Evolutionary conservation across 2,329 filamentous ascomycete species (phyloP).

Genomic region (Penicillium concentricum): DNA sequence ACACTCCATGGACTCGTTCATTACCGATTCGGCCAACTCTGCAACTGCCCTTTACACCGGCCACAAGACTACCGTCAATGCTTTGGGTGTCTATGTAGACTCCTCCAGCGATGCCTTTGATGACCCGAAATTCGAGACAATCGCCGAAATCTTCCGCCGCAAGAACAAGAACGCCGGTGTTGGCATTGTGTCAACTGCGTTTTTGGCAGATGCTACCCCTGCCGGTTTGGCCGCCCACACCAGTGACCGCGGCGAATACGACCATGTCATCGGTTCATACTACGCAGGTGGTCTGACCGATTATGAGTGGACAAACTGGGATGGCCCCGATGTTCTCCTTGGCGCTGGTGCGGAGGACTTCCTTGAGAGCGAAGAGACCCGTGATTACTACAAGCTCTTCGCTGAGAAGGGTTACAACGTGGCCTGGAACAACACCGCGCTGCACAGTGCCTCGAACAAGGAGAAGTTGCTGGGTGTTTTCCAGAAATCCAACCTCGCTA

Average conservation of each 20-base stretch:
- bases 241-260: slow-evolving; percentile 66
- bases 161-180: slow-evolving; percentile 59
- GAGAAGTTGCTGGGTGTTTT: slow-evolving; percentile 75
- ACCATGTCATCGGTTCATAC: slow-evolving; percentile 71
- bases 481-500: slow-evolving; percentile 70
- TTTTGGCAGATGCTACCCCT: slow-evolving; percentile 72
- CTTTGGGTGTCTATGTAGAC: slow-evolving; percentile 77
- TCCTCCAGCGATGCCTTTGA: slow-evolving; percentile 72
- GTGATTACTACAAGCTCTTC: slow-evolving; percentile 69
- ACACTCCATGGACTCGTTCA: slow-evolving; percentile 79
- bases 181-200: slow-evolving; percentile 75
- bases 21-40: slow-evolving; percentile 83
- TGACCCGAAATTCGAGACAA: slow-evolving; percentile 82
- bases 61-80: slow-evolving; percentile 81
- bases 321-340: slow-evolving; percentile 77
- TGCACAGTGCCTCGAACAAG: slow-evolving; percentile 57
- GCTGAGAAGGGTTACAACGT: slow-evolving; percentile 69
- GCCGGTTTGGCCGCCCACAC: slow-evolving; percentile 73
- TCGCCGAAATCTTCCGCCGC: slow-evolving; percentile 69
- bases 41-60: slow-evolving; percentile 78
- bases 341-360: slow-evolving; percentile 83
- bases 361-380: slow-evolving; percentile 58
- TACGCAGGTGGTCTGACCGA: slow-evolving; percentile 74
- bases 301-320: slow-evolving; percentile 75
- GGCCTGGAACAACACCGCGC: slow-evolving; percentile 70